A percentile compares a stretch with the other conserved stretches of the same genome.
Evolutionary conservation across 1,284 basidiomycete species (phyloP).

Genomic region (Baeospora myosura): DNA sequence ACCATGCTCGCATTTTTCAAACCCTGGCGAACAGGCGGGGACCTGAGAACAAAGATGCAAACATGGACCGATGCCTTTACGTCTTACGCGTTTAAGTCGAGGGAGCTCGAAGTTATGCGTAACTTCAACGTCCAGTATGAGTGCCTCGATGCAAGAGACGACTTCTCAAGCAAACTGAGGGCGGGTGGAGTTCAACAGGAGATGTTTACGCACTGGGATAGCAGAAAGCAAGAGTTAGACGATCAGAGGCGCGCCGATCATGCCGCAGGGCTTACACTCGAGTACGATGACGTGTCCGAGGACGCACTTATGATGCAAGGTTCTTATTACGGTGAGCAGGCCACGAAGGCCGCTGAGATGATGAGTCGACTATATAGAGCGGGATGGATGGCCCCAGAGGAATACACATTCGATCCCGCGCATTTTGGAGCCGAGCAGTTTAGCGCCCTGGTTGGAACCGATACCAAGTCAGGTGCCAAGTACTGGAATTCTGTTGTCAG

Average conservation of each 20-base stretch:
- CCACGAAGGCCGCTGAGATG: no score
- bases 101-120: constrained; percentile 16
- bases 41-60: constrained; percentile 15
- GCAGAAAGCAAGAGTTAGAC: not conserved
- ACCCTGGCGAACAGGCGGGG: constrained; percentile 22
- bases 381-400: no score
- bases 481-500: no score
- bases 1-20: constrained; percentile 17
- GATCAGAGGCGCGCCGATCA: not conserved
- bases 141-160: constrained; percentile 27
- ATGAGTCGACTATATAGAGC: no score
- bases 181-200: not conserved
- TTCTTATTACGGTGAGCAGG: no score
- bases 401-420: not conserved
- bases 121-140: constrained; percentile 25
- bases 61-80: constrained; percentile 22
- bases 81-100: constrained; percentile 7
- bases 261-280: not conserved
- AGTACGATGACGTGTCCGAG: no score
- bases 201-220: not conserved
- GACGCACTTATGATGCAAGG: no score
- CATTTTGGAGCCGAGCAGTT: not conserved
- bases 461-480: no score
- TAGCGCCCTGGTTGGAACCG: not conserved
- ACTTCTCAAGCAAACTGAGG: constrained; percentile 8